phyloP scores from a whole-genome alignment of 208 protist genomes.

The Acanthamoeba divionensis region DNA sequence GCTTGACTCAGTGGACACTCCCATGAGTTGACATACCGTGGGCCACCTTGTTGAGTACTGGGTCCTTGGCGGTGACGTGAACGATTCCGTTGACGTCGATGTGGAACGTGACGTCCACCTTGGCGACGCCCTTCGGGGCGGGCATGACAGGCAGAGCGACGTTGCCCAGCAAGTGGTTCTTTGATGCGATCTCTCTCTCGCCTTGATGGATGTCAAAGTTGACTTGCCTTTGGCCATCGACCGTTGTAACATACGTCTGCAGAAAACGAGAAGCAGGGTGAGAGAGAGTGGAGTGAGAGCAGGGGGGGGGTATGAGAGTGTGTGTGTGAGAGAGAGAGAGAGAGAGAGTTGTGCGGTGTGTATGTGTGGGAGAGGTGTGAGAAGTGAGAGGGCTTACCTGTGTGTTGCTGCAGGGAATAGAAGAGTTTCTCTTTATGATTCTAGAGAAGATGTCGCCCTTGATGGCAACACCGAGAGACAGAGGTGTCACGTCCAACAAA shows the following conservation, averaged over 20 bases:
- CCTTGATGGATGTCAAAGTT: constrained; percentile 66
- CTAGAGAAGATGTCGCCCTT: constrained; percentile 65
- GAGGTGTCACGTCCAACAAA: constrained; percentile 76
- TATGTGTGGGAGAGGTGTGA: not conserved
- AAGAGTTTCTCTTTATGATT: constrained; percentile 75
- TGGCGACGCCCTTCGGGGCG: constrained; percentile 58
- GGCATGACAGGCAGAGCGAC: constrained; percentile 70
- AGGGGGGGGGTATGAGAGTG: not conserved
- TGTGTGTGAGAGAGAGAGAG: not conserved
- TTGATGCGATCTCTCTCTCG: constrained; percentile 57
- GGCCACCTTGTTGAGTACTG: constrained; percentile 43
- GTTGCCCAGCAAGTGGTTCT: constrained; percentile 73
- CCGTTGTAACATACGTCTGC: constrained; percentile 46
- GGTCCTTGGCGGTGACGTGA: constrained; percentile 68
- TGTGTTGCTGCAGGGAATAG: constrained; percentile 62
- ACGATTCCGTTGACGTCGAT: constrained; percentile 76
- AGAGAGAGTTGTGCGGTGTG: not conserved
- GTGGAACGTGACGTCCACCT: constrained; percentile 77
- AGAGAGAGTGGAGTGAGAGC: too few species aligned
- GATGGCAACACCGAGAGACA: constrained; percentile 75
- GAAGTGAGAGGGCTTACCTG: not conserved
- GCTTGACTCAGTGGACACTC: too few species aligned
- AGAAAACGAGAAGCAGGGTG: not conserved
- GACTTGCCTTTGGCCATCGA: constrained; percentile 57
- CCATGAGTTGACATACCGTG: not conserved